These are phyloP conservation scores for Cokeromyces recurvatus DNA, from an alignment of 371 early-diverging fungal species.

Conservation along the genomic window DNA sequence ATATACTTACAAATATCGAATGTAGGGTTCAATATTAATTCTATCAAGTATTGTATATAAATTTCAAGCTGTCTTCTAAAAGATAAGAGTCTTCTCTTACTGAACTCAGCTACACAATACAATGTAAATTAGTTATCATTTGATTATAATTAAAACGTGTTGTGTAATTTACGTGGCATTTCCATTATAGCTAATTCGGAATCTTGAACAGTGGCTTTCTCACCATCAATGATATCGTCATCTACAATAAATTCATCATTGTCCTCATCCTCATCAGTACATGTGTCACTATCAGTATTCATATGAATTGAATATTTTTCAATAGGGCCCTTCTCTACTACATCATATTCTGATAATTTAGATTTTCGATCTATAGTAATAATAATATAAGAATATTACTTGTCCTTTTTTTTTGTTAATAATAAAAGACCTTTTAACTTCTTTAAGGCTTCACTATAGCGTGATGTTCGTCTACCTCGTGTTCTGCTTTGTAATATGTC, in stretches of 20 bases:
- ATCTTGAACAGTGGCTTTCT: not conserved
- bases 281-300: not conserved
- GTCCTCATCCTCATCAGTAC: not conserved
- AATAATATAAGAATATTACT: not conserved
- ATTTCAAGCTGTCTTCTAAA: slow-evolving; percentile 9
- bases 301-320: slow-evolving; percentile 1
- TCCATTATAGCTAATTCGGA: slow-evolving; percentile 2
- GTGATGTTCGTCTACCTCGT: slow-evolving; percentile 12
- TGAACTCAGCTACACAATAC: slow-evolving; percentile 23
- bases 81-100: slow-evolving; percentile 5
- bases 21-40: not conserved
- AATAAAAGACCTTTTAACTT: slow-evolving; percentile 10
- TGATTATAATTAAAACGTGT: no score
- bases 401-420: not conserved
- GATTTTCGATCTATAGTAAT: slow-evolving; percentile 9
- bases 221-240: slow-evolving; percentile 22
- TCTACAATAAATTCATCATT: slow-evolving; percentile 17
- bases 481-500: slow-evolving; percentile 18
- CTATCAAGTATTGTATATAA: slow-evolving; percentile 16
- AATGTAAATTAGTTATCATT: no score
- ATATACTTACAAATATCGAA: slow-evolving; percentile 7
- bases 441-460: slow-evolving; percentile 8
- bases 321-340: slow-evolving; percentile 12
- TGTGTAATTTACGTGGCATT: slow-evolving; percentile 13
- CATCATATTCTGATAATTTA: not conserved